phyloP scores from a whole-genome alignment of 441 rosid genomes.

The Syzygium syzygioides region DNA sequence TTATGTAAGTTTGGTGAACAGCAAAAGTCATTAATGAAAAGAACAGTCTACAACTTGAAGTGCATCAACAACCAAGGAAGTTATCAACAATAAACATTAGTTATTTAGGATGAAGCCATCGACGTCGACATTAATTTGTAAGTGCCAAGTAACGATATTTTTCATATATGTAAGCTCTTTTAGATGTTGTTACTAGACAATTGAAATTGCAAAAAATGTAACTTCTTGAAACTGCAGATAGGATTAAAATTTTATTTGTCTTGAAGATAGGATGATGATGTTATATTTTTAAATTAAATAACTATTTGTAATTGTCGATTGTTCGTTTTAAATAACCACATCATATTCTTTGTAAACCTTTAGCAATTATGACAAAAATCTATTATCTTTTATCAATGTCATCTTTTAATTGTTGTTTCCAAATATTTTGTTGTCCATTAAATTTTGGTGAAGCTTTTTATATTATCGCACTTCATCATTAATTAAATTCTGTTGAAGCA shows the following conservation, averaged over 20 bases:
- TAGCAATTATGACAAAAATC: not conserved
- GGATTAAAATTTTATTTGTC: not conserved
- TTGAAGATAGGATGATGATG: not conserved
- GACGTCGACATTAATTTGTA: too few relatives aligned
- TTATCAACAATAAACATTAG: too few relatives aligned
- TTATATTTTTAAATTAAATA: not conserved
- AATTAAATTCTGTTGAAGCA: too few relatives aligned
- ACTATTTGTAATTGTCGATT: accelerated
- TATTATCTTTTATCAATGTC: not conserved
- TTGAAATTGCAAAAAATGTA: not conserved
- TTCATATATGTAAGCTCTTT: not conserved
- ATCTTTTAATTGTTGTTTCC: not conserved
- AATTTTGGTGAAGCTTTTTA: not conserved
- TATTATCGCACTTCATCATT: not conserved
- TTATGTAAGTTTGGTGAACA: too few relatives aligned
- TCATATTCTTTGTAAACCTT: accelerated
- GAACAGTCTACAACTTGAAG: too few relatives aligned
- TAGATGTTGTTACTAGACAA: not conserved
- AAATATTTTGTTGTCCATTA: accelerated
- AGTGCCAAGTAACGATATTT: too few relatives aligned
- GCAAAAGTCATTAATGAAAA: too few relatives aligned
- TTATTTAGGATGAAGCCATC: too few relatives aligned
- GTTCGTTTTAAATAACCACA: not conserved
- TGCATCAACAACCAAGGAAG: too few relatives aligned
- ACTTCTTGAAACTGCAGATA: accelerated